Percentiles rank a stretch among this genome's conserved stretches.
These are phyloP conservation scores for Caloboletus firmus DNA, from an alignment of 1,284 basidiomycete species.

Conservation along the genomic window DNA sequence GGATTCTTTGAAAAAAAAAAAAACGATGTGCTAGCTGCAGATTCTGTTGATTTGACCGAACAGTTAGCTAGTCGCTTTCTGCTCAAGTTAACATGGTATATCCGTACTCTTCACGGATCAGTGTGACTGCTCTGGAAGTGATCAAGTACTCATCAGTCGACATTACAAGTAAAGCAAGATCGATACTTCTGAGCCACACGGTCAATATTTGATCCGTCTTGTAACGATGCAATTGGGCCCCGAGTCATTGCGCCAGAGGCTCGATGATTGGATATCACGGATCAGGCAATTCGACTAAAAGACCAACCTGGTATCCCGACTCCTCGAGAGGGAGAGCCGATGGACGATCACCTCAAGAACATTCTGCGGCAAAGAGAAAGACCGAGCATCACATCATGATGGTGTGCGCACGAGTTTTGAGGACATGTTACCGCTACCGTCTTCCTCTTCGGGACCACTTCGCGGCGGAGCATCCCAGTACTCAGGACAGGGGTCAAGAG, in stretches of 20 bases:
- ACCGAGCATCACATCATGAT: neutral
- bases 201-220: neutral
- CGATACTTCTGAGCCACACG: neutral
- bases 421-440: conserved; percentile 1
- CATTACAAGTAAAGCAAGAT: neutral
- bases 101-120: neutral
- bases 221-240: neutral
- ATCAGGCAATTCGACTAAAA: neutral
- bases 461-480: conserved; percentile 2
- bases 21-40: neutral
- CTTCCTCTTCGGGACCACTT: conserved; percentile 16
- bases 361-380: neutral
- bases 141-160: neutral
- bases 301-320: neutral
- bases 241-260: neutral
- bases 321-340: neutral
- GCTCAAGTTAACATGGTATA: neutral
- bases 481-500: conserved; percentile 1
- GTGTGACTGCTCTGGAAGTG: neutral
- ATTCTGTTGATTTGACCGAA: neutral
- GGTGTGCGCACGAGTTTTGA: neutral
- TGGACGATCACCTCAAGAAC: conserved; percentile 10
- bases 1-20: neutral
- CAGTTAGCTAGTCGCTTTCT: neutral
- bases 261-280: neutral